Evolutionary conservation across 225 moss, liverwort and hornwort genomes (phyloP), one percentile per base, ranked within the genome.

Genomic region (Pseudoscleropodium purum): DNA sequence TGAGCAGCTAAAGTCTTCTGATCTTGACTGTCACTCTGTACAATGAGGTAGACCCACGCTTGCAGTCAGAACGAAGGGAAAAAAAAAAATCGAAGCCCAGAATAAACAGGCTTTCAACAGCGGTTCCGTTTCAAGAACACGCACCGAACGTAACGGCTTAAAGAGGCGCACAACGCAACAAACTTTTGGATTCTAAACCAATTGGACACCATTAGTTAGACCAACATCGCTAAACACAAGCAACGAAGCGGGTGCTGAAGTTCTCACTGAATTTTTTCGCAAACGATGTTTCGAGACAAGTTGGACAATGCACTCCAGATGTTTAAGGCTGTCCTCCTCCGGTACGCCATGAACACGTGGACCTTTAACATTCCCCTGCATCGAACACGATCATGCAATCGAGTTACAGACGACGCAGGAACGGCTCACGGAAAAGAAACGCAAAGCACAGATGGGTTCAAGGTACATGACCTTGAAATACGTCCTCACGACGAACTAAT

Each of bases 291-390:
- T 97, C 41, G 87, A 68, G 43, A 92, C 94, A 80, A 95, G 89
- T 68, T 93, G 95, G 74, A 96, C 95, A 21, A 98, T 97, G 65
- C 94, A 94, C 86, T 96, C 97, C 84, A 98, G 88, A 88, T 97
- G 97, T 81, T 95, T 97, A 33, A 95, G 90, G 36, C 90, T 91
- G 89, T 98, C 97, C 90, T 97, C 97, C 88, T 96, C 95, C 79
- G 93, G 87, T 80, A 93, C 91, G 68, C 95, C 96, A 84, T 97
- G 98, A 69, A 97, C 87, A 52, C 95, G 95, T 36, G 93, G 90
- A 84, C 91, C 89, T 92, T 94, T 95, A 26, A 91, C 89, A 91
- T 81, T 95, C 29, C 88, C 97, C 96, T 96, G 93, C 85, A 89
- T 52, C 25, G 27, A 47, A 77, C 36, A 62, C 30, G 29, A 27